Base-by-base conservation (phyloP, 1,284 basidiomycete species). In the Puccinia hordei region DNA sequence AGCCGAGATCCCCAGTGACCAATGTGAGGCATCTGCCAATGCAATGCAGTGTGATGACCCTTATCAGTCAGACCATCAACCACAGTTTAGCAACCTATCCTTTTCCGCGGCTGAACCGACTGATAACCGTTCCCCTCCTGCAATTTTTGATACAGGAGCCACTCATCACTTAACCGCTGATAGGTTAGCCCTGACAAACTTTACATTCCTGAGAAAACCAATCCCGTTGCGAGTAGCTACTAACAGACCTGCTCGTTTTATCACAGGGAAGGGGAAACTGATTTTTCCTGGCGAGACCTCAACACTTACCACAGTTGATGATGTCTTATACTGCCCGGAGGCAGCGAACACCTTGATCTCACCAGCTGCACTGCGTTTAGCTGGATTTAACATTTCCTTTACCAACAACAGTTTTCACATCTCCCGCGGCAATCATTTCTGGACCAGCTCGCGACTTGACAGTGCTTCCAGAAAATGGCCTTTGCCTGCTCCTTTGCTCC, bases 101-200 rank as follows among this genome's bases (percentile, higher is more conserved):
- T 41, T 41, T 41, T 22, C 63, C 63, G 63, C 24, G 4, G 38
- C 12, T 41, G 4, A 4, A 4, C 46, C 46, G 9, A 2, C 10
- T 15, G 13, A 8, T 5, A 15, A 59, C 24, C 2, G 12, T 59
- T 1, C 57, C 33, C 12, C 27, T 15, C 17, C 46, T 49, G 19
- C 41, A 2, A 4, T 77, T 0, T 51, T 44, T 77, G 75, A 77
- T 38, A 35, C 75, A 17, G 75, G 75, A n/a, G 73, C 73, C 13
- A 76, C 57, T 19, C 73, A 76, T 41, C 41, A 63, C n/a, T 3
- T 76, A 19, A 76, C 59, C 9, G 73, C 59, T 35, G 49, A 76
- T 66, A 46, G 6, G 15, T 10, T 10, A 49, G 46, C 46, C 15
- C 17, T 49, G 17, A 2, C 27, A 8, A 27, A 30, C 19, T 9